These are phyloP conservation scores for Neurospora sp. DNA, from an alignment of 2,329 filamentous ascomycete species.

Conservation along the genomic window DNA sequence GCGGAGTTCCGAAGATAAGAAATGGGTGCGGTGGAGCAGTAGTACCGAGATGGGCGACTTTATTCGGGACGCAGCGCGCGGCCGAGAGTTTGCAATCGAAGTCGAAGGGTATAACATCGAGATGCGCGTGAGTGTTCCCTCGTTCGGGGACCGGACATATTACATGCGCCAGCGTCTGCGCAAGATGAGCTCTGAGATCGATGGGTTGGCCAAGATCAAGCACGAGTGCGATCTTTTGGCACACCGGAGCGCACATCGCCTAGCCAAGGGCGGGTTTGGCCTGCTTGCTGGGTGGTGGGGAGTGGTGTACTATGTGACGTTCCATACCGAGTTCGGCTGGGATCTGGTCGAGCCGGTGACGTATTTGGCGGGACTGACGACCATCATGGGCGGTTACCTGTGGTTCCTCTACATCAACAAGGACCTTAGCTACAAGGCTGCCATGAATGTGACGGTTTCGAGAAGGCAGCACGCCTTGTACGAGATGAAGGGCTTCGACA, in stretches of 20 bases:
- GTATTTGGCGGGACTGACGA: constrained; percentile 77
- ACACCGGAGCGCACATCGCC: constrained; percentile 64
- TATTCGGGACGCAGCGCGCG: constrained; percentile 77
- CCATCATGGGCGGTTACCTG: constrained; percentile 80
- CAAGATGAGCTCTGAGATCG: constrained; percentile 60
- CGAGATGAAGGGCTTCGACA: constrained; percentile 63
- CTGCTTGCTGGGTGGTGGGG: constrained; percentile 72
- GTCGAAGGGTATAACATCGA: constrained; percentile 60
- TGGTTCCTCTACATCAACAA: constrained; percentile 93
- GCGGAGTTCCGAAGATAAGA: constrained; percentile 34
- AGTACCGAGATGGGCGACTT: constrained; percentile 91
- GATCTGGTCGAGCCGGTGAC: constrained; percentile 86
- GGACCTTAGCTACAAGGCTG: constrained; percentile 77
- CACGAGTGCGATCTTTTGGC: constrained; percentile 71
- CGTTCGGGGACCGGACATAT: constrained; percentile 83
- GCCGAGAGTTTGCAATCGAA: constrained; percentile 73
- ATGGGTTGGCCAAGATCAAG: constrained; percentile 63
- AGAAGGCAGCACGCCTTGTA: constrained; percentile 71
- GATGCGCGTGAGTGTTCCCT: constrained; percentile 72
- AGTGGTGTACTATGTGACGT: constrained; percentile 63
- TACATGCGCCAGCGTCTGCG: constrained; percentile 72
- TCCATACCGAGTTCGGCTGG: constrained; percentile 73
- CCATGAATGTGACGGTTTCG: constrained; percentile 79
- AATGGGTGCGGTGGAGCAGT: constrained; percentile 80
- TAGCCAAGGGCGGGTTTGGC: constrained; percentile 72